These are phyloP conservation scores for Corallochytrium limacisporum DNA, from an alignment of 78 protist species.

Conservation along the genomic window DNA sequence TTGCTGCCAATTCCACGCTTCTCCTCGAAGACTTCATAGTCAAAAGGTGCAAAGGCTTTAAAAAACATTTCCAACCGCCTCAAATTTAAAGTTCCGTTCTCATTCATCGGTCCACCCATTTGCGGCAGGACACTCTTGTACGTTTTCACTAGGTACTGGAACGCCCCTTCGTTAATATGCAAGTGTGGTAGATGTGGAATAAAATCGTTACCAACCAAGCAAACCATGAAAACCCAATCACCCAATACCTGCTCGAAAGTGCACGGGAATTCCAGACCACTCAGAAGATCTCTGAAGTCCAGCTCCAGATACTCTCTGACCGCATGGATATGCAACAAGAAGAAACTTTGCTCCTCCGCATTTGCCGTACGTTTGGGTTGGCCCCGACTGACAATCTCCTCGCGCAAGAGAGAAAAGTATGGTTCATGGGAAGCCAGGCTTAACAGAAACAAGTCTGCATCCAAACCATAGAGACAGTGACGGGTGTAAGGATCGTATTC, in stretches of 20 bases:
- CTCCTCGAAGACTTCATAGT: too few relatives aligned
- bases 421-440: conserved; percentile 80
- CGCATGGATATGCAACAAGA: too few relatives aligned
- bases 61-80: too few relatives aligned
- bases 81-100: too few relatives aligned
- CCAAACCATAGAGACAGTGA: conserved; percentile 87
- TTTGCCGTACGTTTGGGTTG: not conserved
- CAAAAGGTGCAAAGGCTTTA: too few relatives aligned
- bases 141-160: conserved; percentile 2
- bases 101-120: too few relatives aligned
- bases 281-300: too few relatives aligned
- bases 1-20: too few relatives aligned
- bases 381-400: conserved; percentile 49
- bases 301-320: too few relatives aligned
- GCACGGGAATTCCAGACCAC: not conserved
- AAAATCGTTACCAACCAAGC: conserved; percentile 87
- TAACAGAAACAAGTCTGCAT: conserved; percentile 87
- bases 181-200: conserved; percentile 70
- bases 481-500: conserved; percentile 15
- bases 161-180: conserved; percentile 44
- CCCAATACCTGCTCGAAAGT: conserved; percentile 47
- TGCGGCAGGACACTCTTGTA: too few relatives aligned
- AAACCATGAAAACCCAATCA: conserved; percentile 67
- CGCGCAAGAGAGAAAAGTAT: conserved; percentile 61
- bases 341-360: not conserved